Percentiles rank a stretch among this genome's conserved stretches.
phyloP scores from a whole-genome alignment of 352 stramenopile genomes.

The Pythium pectinolyticum region DNA sequence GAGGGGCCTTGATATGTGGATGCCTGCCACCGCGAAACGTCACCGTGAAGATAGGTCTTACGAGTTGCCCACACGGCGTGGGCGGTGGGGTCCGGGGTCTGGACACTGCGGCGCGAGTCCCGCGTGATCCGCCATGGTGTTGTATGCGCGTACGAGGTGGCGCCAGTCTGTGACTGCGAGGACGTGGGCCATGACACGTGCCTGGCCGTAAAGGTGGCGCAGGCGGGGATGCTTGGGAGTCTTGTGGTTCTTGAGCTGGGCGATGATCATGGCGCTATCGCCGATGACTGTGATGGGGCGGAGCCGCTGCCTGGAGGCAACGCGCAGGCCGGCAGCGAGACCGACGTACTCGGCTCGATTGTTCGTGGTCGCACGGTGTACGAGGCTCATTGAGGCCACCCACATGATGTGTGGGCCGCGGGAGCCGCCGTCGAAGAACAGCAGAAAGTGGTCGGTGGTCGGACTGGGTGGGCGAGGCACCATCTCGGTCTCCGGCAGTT shows the following conservation, averaged over 20 bases:
- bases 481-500: too few species aligned
- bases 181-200: neutral
- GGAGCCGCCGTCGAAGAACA: neutral
- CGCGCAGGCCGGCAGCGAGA: neutral
- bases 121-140: slow-evolving; percentile 4
- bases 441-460: too few species aligned
- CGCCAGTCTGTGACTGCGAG: neutral
- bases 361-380: neutral
- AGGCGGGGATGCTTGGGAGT: neutral
- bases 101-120: neutral
- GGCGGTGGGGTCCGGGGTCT: neutral
- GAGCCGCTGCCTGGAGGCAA: neutral
- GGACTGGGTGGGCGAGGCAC: too few species aligned
- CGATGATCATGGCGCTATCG: slow-evolving; percentile 3
- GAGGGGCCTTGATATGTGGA: too few species aligned
- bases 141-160: neutral
- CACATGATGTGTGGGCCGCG: neutral
- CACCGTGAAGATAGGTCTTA: slow-evolving; percentile 3
- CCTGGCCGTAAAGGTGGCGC: neutral
- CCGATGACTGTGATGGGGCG: neutral
- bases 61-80: too few species aligned
- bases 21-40: too few species aligned
- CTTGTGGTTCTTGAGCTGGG: neutral
- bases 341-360: slow-evolving; percentile 1
- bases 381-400: neutral